Evolutionary conservation across 179 eudicot species (phyloP).

Genomic region (Spinacia oleracea): DNA sequence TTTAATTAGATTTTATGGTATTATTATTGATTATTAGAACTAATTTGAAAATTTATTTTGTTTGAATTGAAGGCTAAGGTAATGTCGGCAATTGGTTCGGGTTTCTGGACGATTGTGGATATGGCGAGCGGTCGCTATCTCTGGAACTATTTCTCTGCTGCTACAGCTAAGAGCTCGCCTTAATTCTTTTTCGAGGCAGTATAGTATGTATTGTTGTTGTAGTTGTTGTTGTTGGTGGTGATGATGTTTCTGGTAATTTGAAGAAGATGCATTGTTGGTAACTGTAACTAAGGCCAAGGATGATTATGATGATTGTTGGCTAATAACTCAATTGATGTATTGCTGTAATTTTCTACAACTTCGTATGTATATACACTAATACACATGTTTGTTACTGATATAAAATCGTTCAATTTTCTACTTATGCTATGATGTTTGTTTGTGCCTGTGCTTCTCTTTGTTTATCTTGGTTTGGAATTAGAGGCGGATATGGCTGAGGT

Average conservation of each 20-base stretch:
- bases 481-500: not conserved
- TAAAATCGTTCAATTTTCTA: not conserved
- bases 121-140: slow-evolving; percentile 21
- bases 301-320: not conserved
- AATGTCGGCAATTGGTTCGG: slow-evolving; percentile 3
- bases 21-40: not conserved
- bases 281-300: not conserved
- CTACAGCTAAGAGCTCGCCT: not conserved
- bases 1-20: not conserved
- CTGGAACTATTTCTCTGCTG: slow-evolving; percentile 18
- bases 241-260: not conserved
- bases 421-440: not conserved
- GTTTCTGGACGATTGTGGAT: slow-evolving; percentile 11
- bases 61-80: slow-evolving; percentile 6
- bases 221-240: not conserved
- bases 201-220: not conserved
- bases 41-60: not conserved
- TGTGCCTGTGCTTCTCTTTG: no score
- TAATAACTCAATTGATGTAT: not conserved
- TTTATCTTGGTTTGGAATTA: not conserved
- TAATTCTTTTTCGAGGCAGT: not conserved
- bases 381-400: not conserved
- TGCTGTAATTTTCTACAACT: not conserved
- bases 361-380: slow-evolving; percentile 4
- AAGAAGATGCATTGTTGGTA: not conserved